A percentile compares a stretch with the other conserved stretches of the same genome.
phyloP scores from a whole-genome alignment of 2,329 filamentous ascomycete genomes.

The Fonsecaea nubica region DNA sequence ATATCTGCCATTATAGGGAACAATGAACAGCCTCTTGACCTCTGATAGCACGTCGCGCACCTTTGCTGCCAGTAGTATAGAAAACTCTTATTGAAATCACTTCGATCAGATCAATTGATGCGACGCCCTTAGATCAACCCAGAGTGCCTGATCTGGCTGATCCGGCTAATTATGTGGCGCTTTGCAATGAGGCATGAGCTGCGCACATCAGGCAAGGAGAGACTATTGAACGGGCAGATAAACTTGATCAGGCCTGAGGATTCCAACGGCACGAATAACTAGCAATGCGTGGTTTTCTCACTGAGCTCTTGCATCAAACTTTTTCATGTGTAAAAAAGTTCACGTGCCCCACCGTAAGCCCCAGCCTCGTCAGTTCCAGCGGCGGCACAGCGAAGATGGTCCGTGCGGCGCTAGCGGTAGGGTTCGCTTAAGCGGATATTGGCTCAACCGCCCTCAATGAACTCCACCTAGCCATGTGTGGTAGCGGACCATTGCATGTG shows the following conservation, averaged over 20 bases:
- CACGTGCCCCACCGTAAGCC: background rate
- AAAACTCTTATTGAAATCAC: background rate
- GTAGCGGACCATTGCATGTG: background rate
- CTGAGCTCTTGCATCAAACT: background rate
- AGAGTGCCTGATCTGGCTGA: background rate
- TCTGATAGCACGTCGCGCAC: background rate
- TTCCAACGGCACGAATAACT: background rate
- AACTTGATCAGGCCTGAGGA: background rate
- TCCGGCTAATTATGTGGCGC: background rate
- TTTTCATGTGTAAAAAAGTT: background rate
- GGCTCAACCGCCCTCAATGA: background rate
- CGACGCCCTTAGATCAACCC: background rate
- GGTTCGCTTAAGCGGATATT: background rate
- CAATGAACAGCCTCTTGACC: background rate
- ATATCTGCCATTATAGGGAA: background rate
- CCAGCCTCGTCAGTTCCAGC: background rate
- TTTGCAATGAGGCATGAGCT: background rate
- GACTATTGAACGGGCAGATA: background rate
- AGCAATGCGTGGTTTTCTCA: background rate
- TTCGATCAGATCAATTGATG: background rate
- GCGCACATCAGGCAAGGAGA: background rate
- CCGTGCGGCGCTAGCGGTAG: background rate
- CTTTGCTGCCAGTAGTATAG: background rate
- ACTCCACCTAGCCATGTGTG: background rate
- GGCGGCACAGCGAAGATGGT: background rate